A percentile compares a stretch with the other conserved stretches of the same genome.
Evolutionary conservation across 2,329 filamentous ascomycete genomes (phyloP).

Genomic region (Hymenoscyphus scutula): DNA sequence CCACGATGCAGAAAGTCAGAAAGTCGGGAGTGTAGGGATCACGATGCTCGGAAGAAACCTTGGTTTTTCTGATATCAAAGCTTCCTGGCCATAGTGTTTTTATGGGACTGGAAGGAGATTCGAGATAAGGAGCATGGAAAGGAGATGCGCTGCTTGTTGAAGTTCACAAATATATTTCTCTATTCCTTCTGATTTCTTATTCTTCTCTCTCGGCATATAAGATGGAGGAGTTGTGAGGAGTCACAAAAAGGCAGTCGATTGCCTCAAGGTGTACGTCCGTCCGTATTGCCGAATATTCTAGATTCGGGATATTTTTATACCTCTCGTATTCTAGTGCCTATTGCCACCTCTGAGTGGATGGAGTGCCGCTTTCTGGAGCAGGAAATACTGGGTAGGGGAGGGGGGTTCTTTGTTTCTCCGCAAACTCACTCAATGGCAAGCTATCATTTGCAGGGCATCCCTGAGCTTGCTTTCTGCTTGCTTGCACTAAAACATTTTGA

Average conservation of each 20-base stretch:
- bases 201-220: neutral
- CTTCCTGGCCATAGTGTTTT: neutral
- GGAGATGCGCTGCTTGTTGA: neutral
- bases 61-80: constrained; percentile 2
- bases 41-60: neutral
- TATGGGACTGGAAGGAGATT: neutral
- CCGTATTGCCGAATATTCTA: neutral
- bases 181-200: neutral
- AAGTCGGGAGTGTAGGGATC: neutral
- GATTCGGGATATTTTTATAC: neutral
- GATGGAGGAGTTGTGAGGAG: neutral
- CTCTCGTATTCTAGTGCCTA: neutral
- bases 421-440: constrained; percentile 1
- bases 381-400: neutral
- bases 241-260: neutral
- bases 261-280: too few relatives aligned
- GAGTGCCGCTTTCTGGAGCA: constrained; percentile 1
- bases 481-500: neutral
- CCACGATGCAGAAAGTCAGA: neutral
- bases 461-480: neutral
- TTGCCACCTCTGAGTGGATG: neutral
- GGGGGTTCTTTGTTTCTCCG: neutral
- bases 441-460: neutral
- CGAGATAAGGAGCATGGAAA: neutral
- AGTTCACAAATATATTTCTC: neutral